These are phyloP conservation scores for Fusarium temperatum DNA, from an alignment of 2,329 filamentous ascomycete genomes.

Conservation along the genomic window DNA sequence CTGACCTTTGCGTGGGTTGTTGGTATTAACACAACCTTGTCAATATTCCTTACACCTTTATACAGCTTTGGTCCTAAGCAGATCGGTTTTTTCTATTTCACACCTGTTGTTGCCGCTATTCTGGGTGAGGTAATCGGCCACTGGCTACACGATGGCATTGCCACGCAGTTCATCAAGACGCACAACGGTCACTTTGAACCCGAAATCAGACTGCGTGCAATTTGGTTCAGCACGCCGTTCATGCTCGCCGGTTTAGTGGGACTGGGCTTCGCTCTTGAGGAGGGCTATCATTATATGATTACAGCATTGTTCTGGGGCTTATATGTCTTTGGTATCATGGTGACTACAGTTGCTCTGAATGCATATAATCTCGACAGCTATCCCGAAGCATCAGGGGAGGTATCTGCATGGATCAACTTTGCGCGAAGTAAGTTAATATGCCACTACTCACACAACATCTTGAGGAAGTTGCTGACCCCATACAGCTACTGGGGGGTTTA, in stretches of 20 bases:
- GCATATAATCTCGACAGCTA: not conserved
- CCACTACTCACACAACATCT: rapidly evolving
- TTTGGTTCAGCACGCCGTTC: not conserved
- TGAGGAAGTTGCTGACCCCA: rapidly evolving
- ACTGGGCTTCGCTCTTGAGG: not conserved
- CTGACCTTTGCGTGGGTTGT: not conserved
- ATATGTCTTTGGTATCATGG: not conserved
- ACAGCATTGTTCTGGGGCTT: not conserved
- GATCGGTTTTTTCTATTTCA: not conserved
- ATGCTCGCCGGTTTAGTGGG: not conserved
- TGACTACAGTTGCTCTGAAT: not conserved
- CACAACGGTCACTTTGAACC: not conserved
- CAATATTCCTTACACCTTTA: not conserved
- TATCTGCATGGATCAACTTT: not conserved
- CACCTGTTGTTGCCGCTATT: not conserved
- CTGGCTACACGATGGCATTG: not conserved
- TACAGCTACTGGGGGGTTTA: not conserved
- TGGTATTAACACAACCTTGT: not conserved
- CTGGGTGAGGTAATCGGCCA: not conserved
- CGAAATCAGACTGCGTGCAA: not conserved
- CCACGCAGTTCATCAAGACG: not conserved
- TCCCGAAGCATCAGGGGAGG: not conserved
- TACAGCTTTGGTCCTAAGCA: not conserved
- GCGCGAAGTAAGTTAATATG: not conserved
- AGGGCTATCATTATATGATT: not conserved